A percentile compares a stretch with the other conserved stretches of the same genome.
phyloP scores from a whole-genome alignment of 2,329 filamentous ascomycete genomes.

The Cercospora sp. region DNA sequence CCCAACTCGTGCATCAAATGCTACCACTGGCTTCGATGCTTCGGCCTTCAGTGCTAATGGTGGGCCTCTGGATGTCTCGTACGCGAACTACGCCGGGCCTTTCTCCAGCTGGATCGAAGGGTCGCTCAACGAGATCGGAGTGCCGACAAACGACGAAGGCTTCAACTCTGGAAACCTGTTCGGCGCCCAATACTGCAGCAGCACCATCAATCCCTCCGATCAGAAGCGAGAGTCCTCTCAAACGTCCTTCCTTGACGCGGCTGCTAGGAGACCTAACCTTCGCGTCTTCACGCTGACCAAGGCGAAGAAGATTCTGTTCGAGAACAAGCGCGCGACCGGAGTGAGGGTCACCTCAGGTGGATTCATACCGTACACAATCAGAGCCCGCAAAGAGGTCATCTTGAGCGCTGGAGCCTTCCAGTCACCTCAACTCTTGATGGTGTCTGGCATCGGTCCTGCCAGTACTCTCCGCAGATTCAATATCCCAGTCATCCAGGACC shows the following conservation, averaged over 20 bases:
- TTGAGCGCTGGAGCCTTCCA: conserved; percentile 60
- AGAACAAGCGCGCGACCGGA: conserved; percentile 34
- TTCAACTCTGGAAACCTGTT: conserved; percentile 24
- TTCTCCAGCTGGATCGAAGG: conserved; percentile 18
- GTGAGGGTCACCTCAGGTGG: conserved; percentile 20
- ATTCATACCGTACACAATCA: conserved; percentile 21
- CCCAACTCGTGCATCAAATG: conserved; percentile 14
- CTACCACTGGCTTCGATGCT: conserved; percentile 16
- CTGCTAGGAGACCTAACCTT: conserved; percentile 32
- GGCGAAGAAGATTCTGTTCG: conserved; percentile 34
- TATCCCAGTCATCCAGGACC: conserved; percentile 57
- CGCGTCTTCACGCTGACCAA: conserved; percentile 37
- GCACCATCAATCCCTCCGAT: conserved; percentile 24
- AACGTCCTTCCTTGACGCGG: conserved; percentile 33
- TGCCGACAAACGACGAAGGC: conserved; percentile 15
- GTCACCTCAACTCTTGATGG: conserved; percentile 64
- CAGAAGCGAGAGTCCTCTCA: conserved; percentile 29
- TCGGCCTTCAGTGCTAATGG: conserved; percentile 19
- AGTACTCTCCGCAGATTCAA: conserved; percentile 51
- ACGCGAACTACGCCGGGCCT: conserved; percentile 26
- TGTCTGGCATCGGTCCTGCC: conserved; percentile 61
- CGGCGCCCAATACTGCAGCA: conserved; percentile 21
- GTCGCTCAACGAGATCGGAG: conserved; percentile 21
- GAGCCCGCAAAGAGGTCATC: conserved; percentile 46
- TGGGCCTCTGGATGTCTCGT: conserved; percentile 41